A percentile compares a stretch with the other conserved stretches of the same genome.
These are phyloP conservation scores for Zizania latifolia DNA, from an alignment of 176 grass and related monocot genomes.

Conservation along the genomic window DNA sequence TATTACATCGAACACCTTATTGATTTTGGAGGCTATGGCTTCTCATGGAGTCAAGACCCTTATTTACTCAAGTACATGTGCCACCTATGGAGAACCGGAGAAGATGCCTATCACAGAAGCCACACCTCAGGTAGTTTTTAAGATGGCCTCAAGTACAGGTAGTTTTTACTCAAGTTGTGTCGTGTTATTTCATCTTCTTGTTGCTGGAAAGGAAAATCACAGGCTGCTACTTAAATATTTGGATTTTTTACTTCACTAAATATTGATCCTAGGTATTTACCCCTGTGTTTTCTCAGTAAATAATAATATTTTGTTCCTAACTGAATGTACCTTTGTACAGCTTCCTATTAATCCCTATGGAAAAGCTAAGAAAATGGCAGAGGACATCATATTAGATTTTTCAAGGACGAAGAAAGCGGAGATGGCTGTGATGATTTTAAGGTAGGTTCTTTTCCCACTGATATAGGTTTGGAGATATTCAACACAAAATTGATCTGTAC, in stretches of 20 bases:
- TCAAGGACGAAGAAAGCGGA: slow-evolving; percentile 46
- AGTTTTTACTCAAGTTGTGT: background rate
- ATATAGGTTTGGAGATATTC: slow-evolving; percentile 4
- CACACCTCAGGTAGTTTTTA: slow-evolving; percentile 59
- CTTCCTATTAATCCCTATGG: slow-evolving; percentile 76
- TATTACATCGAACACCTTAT: slow-evolving; percentile 69
- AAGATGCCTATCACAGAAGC: slow-evolving; percentile 79
- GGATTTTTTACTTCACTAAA: background rate
- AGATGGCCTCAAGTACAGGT: slow-evolving; percentile 37
- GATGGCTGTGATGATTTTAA: slow-evolving; percentile 84
- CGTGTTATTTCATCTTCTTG: background rate
- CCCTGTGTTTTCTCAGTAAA: background rate
- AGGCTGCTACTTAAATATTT: background rate
- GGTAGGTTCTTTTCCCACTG: slow-evolving; percentile 22
- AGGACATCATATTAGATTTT: slow-evolving; percentile 82
- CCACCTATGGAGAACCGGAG: slow-evolving; percentile 73
- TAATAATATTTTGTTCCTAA: slow-evolving; percentile 10
- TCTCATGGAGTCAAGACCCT: slow-evolving; percentile 67
- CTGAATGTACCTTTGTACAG: slow-evolving; percentile 25
- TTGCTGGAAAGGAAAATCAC: background rate
- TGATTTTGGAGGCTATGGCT: slow-evolving; percentile 75
- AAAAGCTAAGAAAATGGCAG: slow-evolving; percentile 87
- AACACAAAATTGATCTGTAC: background rate
- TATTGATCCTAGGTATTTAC: background rate
- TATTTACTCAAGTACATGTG: slow-evolving; percentile 85